Evolutionary conservation across 2,329 filamentous ascomycete genomes (phyloP).

Genomic region (Colletotrichum sidae): DNA sequence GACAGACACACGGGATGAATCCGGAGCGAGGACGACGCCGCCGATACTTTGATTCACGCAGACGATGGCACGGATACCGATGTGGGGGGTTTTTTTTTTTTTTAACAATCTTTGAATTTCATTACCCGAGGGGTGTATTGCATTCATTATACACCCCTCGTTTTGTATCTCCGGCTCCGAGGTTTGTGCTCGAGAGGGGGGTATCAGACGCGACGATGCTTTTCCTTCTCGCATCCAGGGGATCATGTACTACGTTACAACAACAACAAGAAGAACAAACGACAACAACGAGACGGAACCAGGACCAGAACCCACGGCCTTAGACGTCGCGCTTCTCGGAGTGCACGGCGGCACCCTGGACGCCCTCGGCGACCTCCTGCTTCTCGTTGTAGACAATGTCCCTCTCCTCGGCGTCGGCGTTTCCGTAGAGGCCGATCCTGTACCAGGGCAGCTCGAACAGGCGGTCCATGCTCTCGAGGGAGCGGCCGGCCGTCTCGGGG

Average conservation of each 20-base stretch:
- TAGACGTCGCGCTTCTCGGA: slow-evolving; percentile 45
- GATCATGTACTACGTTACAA: not conserved
- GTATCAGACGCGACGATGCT: not conserved
- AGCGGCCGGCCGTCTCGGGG: slow-evolving; percentile 77
- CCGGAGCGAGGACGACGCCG: too few species aligned
- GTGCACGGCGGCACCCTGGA: slow-evolving; percentile 46
- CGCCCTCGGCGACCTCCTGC: slow-evolving; percentile 50
- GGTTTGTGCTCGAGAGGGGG: too few species aligned
- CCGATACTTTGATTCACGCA: too few species aligned
- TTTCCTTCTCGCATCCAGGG: not conserved
- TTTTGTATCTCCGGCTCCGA: slow-evolving; percentile 5
- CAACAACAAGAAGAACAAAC: too few species aligned
- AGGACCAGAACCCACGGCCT: too few species aligned
- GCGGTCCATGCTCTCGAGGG: slow-evolving; percentile 76
- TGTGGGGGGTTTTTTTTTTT: too few species aligned
- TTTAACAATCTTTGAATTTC: slow-evolving; percentile 14
- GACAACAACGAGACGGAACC: too few species aligned
- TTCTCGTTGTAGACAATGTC: slow-evolving; percentile 59
- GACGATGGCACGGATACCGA: too few species aligned
- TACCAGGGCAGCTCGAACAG: slow-evolving; percentile 81
- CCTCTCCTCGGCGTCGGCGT: slow-evolving; percentile 61
- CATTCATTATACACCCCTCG: slow-evolving; percentile 32
- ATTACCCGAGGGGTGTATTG: slow-evolving; percentile 30
- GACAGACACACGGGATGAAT: too few species aligned
- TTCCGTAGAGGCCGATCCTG: slow-evolving; percentile 72